These are phyloP conservation scores for Cutaneotrichosporon dermatis DNA, from an alignment of 1,284 basidiomycete genomes.

Conservation along the genomic window DNA sequence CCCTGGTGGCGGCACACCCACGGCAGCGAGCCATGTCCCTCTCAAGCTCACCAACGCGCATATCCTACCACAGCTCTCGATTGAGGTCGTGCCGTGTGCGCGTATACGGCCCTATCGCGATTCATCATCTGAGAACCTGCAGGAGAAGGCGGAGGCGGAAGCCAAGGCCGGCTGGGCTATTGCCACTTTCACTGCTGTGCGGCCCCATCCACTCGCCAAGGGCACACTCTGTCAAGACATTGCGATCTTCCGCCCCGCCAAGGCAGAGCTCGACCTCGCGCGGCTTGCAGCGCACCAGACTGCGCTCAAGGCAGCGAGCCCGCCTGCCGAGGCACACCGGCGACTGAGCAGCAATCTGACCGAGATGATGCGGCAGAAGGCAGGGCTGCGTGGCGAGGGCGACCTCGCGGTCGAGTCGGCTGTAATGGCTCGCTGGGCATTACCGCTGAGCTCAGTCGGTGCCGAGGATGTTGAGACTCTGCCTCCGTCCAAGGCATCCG, in stretches of 20 bases:
- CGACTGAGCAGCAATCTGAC: constrained; percentile 34
- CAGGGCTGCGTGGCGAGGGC: constrained; percentile 13
- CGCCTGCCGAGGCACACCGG: constrained; percentile 8
- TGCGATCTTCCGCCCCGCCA: constrained; percentile 24
- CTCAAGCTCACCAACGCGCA: constrained; percentile 57
- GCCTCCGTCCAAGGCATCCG: too few relatives aligned
- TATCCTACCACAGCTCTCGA: constrained; percentile 56
- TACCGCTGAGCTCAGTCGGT: constrained; percentile 51
- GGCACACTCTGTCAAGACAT: constrained; percentile 32
- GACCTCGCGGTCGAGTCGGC: constrained; percentile 57
- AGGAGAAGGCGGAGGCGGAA: constrained; percentile 2
- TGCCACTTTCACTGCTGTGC: constrained; percentile 17
- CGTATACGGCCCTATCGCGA: neutral
- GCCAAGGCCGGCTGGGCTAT: constrained; percentile 1
- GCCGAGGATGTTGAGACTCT: constrained; percentile 42
- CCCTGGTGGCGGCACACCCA: constrained; percentile 66
- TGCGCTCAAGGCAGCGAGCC: neutral
- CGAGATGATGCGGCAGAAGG: constrained; percentile 41
- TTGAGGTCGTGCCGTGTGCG: constrained; percentile 54
- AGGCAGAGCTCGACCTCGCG: constrained; percentile 27
- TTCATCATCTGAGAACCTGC: neutral
- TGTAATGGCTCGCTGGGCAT: constrained; percentile 63
- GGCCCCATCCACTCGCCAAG: constrained; percentile 18
- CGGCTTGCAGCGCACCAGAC: constrained; percentile 15
- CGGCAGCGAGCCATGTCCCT: constrained; percentile 60